Evolutionary conservation across 306 rosid species (phyloP).

Genomic region (Rosa lucieae): DNA sequence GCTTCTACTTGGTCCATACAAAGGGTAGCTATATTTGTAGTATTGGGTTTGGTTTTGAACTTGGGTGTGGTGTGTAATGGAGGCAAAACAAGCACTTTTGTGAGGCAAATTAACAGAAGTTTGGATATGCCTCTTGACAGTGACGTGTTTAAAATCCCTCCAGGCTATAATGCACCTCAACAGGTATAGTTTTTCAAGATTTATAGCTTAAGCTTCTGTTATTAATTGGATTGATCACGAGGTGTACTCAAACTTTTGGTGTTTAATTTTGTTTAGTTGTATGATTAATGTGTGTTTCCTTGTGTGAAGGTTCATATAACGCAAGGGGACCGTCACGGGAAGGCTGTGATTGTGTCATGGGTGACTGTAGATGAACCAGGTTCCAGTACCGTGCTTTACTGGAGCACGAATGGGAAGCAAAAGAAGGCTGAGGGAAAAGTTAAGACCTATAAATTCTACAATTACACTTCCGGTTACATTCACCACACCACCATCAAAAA

Average conservation of each 20-base stretch:
- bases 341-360: constrained; percentile 75
- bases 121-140: constrained; percentile 69
- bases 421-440: constrained; percentile 42
- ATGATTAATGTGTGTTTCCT: constrained; percentile 17
- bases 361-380: constrained; percentile 60
- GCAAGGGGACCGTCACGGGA: constrained; percentile 77
- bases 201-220: neutral
- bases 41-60: constrained; percentile 35
- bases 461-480: constrained; percentile 71
- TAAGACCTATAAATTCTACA: constrained; percentile 52
- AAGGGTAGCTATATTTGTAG: constrained; percentile 17
- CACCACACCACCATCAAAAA: constrained; percentile 56
- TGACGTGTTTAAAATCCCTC: constrained; percentile 54
- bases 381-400: constrained; percentile 54
- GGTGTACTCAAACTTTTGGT: neutral
- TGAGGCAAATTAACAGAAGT: constrained; percentile 47
- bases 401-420: constrained; percentile 37
- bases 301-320: constrained; percentile 72
- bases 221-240: neutral
- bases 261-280: neutral
- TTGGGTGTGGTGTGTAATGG: constrained; percentile 33
- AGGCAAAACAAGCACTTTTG: constrained; percentile 45
- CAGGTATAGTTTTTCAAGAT: constrained; percentile 41
- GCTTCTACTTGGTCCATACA: constrained; percentile 13
- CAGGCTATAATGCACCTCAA: constrained; percentile 77